These are phyloP conservation scores for Juglanconis oblonga DNA, from an alignment of 2,329 filamentous ascomycete genomes.

Conservation along the genomic window DNA sequence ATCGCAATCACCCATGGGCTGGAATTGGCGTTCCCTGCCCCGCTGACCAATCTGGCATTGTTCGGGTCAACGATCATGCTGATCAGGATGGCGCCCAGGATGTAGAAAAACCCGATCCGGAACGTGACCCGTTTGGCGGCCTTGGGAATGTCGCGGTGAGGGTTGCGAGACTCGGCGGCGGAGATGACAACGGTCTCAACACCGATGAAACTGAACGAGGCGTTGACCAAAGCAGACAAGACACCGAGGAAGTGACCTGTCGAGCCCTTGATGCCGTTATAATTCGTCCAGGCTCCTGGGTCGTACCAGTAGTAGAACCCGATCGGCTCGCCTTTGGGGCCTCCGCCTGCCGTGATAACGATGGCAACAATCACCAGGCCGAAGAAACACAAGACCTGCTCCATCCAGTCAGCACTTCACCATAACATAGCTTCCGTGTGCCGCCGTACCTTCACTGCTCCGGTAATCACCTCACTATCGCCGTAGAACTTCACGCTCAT, in stretches of 20 bases:
- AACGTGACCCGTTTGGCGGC: conserved; percentile 19
- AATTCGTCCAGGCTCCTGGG: conserved; percentile 20
- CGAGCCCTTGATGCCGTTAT: conserved; percentile 19
- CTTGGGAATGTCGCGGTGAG: conserved; percentile 21
- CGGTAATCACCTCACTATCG: conserved; percentile 13
- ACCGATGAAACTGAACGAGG: conserved; percentile 18
- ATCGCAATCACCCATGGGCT: conserved; percentile 26
- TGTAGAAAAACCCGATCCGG: conserved; percentile 22
- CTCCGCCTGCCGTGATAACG: conserved; percentile 21
- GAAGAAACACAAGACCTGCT: conserved; percentile 18
- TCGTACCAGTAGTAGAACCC: conserved; percentile 21
- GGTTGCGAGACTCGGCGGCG: conserved; percentile 19
- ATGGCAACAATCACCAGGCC: conserved; percentile 20
- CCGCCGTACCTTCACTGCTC: conserved; percentile 8
- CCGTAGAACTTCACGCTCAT: conserved; percentile 18
- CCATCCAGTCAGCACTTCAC: not conserved
- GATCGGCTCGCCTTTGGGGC: conserved; percentile 18
- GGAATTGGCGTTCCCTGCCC: conserved; percentile 14
- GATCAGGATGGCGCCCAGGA: conserved; percentile 20
- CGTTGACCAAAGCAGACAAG: conserved; percentile 20
- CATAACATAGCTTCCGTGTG: too few species aligned
- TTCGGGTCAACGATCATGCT: conserved; percentile 19
- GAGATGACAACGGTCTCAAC: conserved; percentile 20
- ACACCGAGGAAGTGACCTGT: conserved; percentile 20
- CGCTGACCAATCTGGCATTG: conserved; percentile 12